Percentiles rank a stretch among this genome's conserved stretches.
Evolutionary conservation across 2,329 filamentous ascomycete genomes (phyloP).

Genomic region (Botrytis elliptica): DNA sequence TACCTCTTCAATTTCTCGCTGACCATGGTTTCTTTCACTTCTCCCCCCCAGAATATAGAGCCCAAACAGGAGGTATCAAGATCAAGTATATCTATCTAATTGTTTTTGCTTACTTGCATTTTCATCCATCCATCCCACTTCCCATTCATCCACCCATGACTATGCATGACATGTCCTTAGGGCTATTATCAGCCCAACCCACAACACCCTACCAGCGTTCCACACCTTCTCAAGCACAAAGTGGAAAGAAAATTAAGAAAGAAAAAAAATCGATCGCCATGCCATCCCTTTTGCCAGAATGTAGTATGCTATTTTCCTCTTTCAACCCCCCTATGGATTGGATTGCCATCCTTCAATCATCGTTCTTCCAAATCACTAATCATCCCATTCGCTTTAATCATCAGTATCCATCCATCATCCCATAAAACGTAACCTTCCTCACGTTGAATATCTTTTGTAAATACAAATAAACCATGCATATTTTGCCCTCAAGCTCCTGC

Average conservation of each 20-base stretch:
- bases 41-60: not conserved
- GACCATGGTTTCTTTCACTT: not conserved
- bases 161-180: not conserved
- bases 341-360: not conserved
- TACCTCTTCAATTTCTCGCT: not conserved
- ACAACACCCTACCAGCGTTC: not conserved
- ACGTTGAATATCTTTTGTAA: conserved; percentile 10
- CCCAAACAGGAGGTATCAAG: conserved; percentile 3
- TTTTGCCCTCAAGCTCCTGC: conserved; percentile 9
- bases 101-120: conserved; percentile 4
- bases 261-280: conserved; percentile 14
- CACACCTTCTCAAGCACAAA: not conserved
- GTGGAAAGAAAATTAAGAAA: conserved; percentile 6
- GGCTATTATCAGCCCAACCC: not conserved
- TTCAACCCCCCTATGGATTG: not conserved
- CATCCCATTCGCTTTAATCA: conserved; percentile 4
- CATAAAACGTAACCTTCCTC: conserved; percentile 9
- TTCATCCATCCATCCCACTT: not conserved
- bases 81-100: conserved; percentile 22
- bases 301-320: conserved; percentile 20
- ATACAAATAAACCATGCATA: conserved; percentile 19
- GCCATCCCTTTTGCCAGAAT: conserved; percentile 14
- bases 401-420: conserved; percentile 7
- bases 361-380: not conserved
- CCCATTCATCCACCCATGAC: not conserved